These are phyloP conservation scores for barrel medic (Medicago truncatula) DNA, from an alignment of 306 rosid genomes.

Conservation along the genomic window DNA sequence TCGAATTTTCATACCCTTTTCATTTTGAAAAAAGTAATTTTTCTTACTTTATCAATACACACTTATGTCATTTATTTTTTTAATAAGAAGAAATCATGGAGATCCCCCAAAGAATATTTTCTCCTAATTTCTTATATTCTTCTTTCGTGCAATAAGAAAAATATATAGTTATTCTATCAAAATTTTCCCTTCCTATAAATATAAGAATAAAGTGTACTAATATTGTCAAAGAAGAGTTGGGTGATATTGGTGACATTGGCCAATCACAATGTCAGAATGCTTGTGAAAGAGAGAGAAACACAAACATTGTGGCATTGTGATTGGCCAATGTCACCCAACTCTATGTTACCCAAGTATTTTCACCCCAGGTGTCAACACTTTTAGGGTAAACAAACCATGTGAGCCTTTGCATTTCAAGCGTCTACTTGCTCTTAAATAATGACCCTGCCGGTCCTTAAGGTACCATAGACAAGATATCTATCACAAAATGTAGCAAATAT, in stretches of 20 bases:
- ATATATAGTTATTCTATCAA: not conserved
- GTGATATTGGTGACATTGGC: too few relatives aligned
- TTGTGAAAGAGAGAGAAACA: too few relatives aligned
- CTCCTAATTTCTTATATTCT: not conserved
- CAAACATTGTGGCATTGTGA: too few relatives aligned
- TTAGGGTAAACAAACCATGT: conserved; percentile 42
- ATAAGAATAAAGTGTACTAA: not conserved
- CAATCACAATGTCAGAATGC: too few relatives aligned
- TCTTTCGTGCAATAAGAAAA: not conserved
- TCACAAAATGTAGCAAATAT: conserved; percentile 30
- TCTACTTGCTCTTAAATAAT: conserved; percentile 1
- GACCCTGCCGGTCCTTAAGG: conserved; percentile 39
- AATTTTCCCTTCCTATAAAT: not conserved
- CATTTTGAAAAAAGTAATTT: too few relatives aligned
- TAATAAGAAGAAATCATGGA: too few relatives aligned
- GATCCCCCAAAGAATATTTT: too few relatives aligned
- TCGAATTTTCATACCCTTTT: too few relatives aligned
- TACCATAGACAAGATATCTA: conserved; percentile 45
- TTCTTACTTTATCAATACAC: too few relatives aligned
- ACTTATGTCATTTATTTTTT: too few relatives aligned
- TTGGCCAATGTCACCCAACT: too few relatives aligned
- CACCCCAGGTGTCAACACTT: conserved; percentile 34
- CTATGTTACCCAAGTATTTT: too few relatives aligned
- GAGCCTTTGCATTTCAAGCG: conserved; percentile 4
- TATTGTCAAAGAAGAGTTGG: conserved; percentile 29